Conservation (phyloP, 2,329 filamentous ascomycete species). For the Sporothrix brunneoviolacea region DNA sequence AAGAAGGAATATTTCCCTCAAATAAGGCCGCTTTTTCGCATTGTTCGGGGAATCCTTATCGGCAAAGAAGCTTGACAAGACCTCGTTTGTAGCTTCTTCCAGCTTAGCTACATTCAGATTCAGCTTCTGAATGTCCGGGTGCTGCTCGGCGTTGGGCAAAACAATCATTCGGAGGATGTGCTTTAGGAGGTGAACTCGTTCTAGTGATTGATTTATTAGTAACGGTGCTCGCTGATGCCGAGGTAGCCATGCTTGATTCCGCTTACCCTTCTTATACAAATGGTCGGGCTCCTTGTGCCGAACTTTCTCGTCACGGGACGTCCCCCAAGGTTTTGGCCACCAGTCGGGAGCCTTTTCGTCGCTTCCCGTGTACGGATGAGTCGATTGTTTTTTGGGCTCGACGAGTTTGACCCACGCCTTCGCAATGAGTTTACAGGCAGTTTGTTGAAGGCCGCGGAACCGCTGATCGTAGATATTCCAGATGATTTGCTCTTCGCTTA, state of each 20-base stretch:
- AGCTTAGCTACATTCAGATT: slow-evolving; percentile 48
- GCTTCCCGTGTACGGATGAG: slow-evolving; percentile 63
- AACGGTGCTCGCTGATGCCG: neutral
- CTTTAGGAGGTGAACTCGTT: slow-evolving; percentile 51
- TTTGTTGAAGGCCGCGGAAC: slow-evolving; percentile 63
- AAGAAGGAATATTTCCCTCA: slow-evolving; percentile 57
- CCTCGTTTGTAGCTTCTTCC: slow-evolving; percentile 52
- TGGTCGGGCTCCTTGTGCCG: slow-evolving; percentile 70
- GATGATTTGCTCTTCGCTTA: slow-evolving; percentile 48
- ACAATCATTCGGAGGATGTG: slow-evolving; percentile 55
- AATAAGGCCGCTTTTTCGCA: slow-evolving; percentile 44
- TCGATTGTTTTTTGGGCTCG: slow-evolving; percentile 71
- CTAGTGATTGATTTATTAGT: slow-evolving; percentile 30
- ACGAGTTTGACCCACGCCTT: slow-evolving; percentile 72
- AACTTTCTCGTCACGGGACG: slow-evolving; percentile 46
- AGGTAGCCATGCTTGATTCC: too few species aligned
- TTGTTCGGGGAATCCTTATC: slow-evolving; percentile 50
- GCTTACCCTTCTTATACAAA: slow-evolving; percentile 58
- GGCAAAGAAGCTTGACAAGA: slow-evolving; percentile 50
- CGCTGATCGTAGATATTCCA: slow-evolving; percentile 54
- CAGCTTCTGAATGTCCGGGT: slow-evolving; percentile 46
- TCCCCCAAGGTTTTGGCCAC: slow-evolving; percentile 56
- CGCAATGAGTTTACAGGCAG: slow-evolving; percentile 63
- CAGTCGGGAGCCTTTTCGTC: slow-evolving; percentile 57
- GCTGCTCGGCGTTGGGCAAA: slow-evolving; percentile 42